A percentile compares a stretch with the other conserved stretches of the same genome.
Evolutionary conservation across 371 early-diverging fungal genomes (phyloP).

Genomic region (Entomophthora muscae): DNA sequence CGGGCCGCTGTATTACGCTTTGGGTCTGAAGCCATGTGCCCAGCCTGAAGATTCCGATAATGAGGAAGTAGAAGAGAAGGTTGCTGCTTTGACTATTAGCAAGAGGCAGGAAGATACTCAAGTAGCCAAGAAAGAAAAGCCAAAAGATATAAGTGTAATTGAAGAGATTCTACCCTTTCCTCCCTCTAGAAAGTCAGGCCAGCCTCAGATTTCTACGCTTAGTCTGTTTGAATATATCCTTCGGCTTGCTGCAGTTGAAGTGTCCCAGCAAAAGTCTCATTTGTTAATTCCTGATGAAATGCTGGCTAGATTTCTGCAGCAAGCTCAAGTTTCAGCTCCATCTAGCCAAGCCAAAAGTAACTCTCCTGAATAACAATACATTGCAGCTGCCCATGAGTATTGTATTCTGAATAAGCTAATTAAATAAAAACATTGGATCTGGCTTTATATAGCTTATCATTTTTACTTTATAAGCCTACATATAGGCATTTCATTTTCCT

Average conservation of each 20-base stretch:
- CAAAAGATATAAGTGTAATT: neutral
- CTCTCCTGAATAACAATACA: too few species aligned
- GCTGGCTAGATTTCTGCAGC: slow-evolving; percentile 24
- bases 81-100: neutral
- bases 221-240: slow-evolving; percentile 47
- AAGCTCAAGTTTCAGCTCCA: slow-evolving; percentile 3
- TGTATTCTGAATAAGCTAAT: too few species aligned
- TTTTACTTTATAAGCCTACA: too few species aligned
- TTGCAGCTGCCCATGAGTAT: too few species aligned
- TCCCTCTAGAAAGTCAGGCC: neutral
- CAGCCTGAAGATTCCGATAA: neutral
- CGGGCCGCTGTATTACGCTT: neutral
- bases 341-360: neutral
- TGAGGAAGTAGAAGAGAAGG: slow-evolving; percentile 10
- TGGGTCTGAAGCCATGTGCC: neutral
- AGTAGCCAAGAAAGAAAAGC: neutral
- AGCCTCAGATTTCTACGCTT: slow-evolving; percentile 14
- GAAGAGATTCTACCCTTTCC: neutral
- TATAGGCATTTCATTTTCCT: too few species aligned
- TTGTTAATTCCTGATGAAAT: slow-evolving; percentile 49
- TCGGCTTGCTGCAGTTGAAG: slow-evolving; percentile 38
- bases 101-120: neutral
- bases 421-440: too few species aligned
- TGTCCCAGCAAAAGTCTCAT: slow-evolving; percentile 36
- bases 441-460: too few species aligned